Conservation (phyloP, 2,329 filamentous ascomycete genomes). For the Lachnellula hyalina region DNA sequence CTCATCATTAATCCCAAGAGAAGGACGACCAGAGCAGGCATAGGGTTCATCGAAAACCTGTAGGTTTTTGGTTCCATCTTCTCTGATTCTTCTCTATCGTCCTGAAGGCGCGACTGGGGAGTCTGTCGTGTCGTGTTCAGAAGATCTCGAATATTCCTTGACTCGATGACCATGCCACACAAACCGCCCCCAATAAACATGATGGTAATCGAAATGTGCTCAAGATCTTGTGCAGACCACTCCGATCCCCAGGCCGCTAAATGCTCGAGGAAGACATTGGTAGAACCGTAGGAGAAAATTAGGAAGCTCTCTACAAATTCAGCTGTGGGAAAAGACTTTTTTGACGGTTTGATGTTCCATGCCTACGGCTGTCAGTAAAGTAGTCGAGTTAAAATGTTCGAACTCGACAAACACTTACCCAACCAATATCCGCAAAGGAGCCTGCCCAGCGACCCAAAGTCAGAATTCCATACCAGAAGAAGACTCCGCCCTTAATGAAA, state of each 20-base stretch:
- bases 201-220: slow-evolving; percentile 88
- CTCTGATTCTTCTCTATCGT: slow-evolving; percentile 39
- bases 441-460: slow-evolving; percentile 88
- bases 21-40: slow-evolving; percentile 81
- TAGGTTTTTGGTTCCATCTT: slow-evolving; percentile 61
- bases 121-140: slow-evolving; percentile 45
- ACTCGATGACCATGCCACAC: slow-evolving; percentile 83
- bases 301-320: slow-evolving; percentile 87
- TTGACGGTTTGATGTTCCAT: slow-evolving; percentile 77
- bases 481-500: slow-evolving; percentile 90
- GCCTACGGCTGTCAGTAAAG: slow-evolving; percentile 42
- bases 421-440: slow-evolving; percentile 83
- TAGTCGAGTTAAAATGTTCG: neutral
- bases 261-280: slow-evolving; percentile 91
- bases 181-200: slow-evolving; percentile 91
- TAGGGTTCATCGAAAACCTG: slow-evolving; percentile 74
- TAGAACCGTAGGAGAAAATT: slow-evolving; percentile 84
- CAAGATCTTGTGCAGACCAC: slow-evolving; percentile 77
- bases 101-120: slow-evolving; percentile 43
- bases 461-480: slow-evolving; percentile 87
- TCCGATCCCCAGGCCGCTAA: slow-evolving; percentile 63
- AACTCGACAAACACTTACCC: slow-evolving; percentile 44
- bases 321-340: slow-evolving; percentile 59
- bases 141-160: slow-evolving; percentile 59
- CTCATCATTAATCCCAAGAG: slow-evolving; percentile 93